Evolutionary conservation across 75 land plant genomes (phyloP), one percentile per base, ranked within the genome.

Genomic region (Chamaecyparis obtusa): DNA sequence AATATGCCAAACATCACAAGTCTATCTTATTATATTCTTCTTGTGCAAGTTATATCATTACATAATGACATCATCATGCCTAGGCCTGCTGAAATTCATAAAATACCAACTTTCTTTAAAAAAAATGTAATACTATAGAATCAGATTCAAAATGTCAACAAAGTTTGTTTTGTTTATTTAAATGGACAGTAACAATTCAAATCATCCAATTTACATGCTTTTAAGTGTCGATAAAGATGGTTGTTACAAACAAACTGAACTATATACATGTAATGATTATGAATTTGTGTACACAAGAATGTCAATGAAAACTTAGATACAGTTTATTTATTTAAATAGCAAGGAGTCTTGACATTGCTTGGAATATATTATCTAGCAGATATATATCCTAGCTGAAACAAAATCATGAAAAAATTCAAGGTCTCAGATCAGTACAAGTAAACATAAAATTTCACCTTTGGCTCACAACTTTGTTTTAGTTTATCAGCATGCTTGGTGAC

Each of bases 401-500:
- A 37, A 35, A 77, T 37, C 2, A 77, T 14, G 41, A 41, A 78
- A 37, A 78, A 37, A 77, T 33, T 78, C 6, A 78, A 78, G 21
- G 19, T 21, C 81, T 39, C 24, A 3, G 81, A 78, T 78, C 39
- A 78, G 27, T 64, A 24, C 9, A 78, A 78, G 44, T 41, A 41
- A 39, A 64, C 6, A 78, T 24, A 37, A 19, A 39, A 37, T 19
- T 78, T 49, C 82, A 96, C 97, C 96, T 94, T 93, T 13, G 93
- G 88, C 86, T 96, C 94, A 60, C 91, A 93, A 32, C 91, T 90
- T 43, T 91, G 91, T 51, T 96, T 93, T 77, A 94, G 83, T 71
- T 96, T 95, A 90, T 95, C 95, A 27, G 94, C 96, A 93, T 96
- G 94, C 90, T 92, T 91, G 14, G 94, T 95, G 14, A 96, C 95